Evolutionary conservation across 1,284 basidiomycete genomes (phyloP).

Genomic region (Malassezia brasiliensis): DNA sequence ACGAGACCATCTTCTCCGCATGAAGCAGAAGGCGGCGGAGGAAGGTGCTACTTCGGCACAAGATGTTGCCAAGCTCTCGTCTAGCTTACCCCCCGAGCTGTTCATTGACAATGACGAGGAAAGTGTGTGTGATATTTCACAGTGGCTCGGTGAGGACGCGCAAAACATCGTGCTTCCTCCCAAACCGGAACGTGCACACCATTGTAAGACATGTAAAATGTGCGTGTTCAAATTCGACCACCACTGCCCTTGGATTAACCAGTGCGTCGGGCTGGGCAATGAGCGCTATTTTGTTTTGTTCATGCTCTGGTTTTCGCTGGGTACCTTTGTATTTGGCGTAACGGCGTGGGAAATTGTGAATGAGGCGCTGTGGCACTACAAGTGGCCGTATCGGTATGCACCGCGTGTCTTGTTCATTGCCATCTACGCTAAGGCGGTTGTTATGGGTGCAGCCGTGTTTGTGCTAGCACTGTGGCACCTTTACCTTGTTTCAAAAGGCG

Average conservation of each 20-base stretch:
- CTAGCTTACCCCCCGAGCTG: background rate
- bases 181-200: constrained; percentile 85
- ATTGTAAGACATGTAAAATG: constrained; percentile 82
- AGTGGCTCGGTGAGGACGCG: constrained; percentile 34
- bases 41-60: background rate
- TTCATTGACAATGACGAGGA: constrained; percentile 29
- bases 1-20: background rate
- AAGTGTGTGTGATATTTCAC: constrained; percentile 33
- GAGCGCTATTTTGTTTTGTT: constrained; percentile 93
- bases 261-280: constrained; percentile 86
- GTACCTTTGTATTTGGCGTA: constrained; percentile 26
- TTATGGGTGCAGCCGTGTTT: constrained; percentile 65
- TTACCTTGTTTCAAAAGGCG: constrained; percentile 63
- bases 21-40: background rate
- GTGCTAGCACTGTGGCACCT: constrained; percentile 75
- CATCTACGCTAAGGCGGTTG: constrained; percentile 58
- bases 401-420: constrained; percentile 63
- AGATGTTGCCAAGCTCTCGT: background rate
- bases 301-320: constrained; percentile 56
- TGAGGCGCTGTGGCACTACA: constrained; percentile 13
- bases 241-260: constrained; percentile 72
- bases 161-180: constrained; percentile 47
- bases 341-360: constrained; percentile 20
- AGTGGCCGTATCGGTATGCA: constrained; percentile 58
- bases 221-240: constrained; percentile 74